Evolutionary conservation across 345 rosid genomes (phyloP), one percentile per base, ranked within the genome.

Genomic region (Adansonia digitata): DNA sequence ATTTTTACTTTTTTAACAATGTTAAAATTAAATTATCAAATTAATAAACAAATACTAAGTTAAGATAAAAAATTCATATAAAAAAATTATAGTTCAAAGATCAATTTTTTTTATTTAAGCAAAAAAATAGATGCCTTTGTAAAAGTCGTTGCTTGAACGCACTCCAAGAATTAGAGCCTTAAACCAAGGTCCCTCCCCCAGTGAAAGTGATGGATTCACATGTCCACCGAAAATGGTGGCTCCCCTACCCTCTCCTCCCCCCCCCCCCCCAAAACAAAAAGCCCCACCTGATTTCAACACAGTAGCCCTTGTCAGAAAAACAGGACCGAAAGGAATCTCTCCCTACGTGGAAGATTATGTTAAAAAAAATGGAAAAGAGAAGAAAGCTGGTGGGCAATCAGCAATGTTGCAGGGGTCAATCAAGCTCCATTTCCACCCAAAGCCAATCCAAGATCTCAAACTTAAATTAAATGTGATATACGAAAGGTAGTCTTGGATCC

Each of bases 61-160:
- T n/a, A n/a, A n/a, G n/a, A n/a, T n/a, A n/a, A n/a, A n/a, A n/a
- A n/a, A n/a, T n/a, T n/a, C n/a, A n/a, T n/a, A n/a, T n/a, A n/a
- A n/a, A n/a, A n/a, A n/a, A n/a, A n/a, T n/a, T n/a, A n/a, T n/a
- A n/a, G n/a, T n/a, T n/a, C n/a, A n/a, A n/a, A n/a, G n/a, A n/a
- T n/a, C n/a, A n/a, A n/a, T n/a, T n/a, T n/a, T n/a, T n/a, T n/a
- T n/a, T n/a, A n/a, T n/a, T n/a, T n/a, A n/a, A n/a, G n/a, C n/a
- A n/a, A n/a, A 26, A 81, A 84, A 84, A 84, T 15, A 35, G 24
- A 4, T 69, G 62, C 74, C 85, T 85, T 83, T 80, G 87, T 71
- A 82, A 87, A 84, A 86, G 91, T 78, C 77, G 78, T 73, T 43
- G 80, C 79, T 75, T 83, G 87, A 86, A 82, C 82, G 80, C 85